Base-by-base conservation (phyloP, 805 yeast genomes). In the Candida tammaniensis region DNA sequence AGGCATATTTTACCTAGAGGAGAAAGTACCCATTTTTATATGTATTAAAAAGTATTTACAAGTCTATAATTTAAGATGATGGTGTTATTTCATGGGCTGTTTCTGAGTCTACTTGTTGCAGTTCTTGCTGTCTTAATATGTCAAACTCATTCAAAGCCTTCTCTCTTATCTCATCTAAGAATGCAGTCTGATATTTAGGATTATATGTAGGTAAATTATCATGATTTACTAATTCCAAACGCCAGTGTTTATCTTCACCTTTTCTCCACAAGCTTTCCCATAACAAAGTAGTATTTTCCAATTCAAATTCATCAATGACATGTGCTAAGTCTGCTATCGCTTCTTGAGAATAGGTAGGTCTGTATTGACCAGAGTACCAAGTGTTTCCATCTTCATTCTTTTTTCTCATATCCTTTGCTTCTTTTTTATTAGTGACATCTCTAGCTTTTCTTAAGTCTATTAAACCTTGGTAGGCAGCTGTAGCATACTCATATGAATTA, bases 211-310 rank as follows among this genome's bases (percentile, higher is more conserved):
- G 81, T 46, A 86, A 59, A 39, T 63, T 59, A n/a, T 69, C 69
- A 61, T 86, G 95, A 42, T 71, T 61, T 11, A 80, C 80, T 34
- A 76, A 56, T 7, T 71, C 72, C 2, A 42, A 46, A 35, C 74
- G 64, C 97, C 97, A 88, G 57, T 81, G 71, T 43, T 69, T 63
- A 30, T 75, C 80, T 33, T 78, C 88, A 30, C 98, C 98, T 61
- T 78, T 78, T 58, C 95, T 75, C 94, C 95, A 88, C 34, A 76
- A 66, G 46, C 79, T 78, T 49, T 87, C 96, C 98, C 98, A 89
- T 48, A 68, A 72, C 16, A 87, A 66, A 28, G 65, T 74, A 24
- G 81, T 66, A 44, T 66, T 42, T 22, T 56, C 65, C 47, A 67
- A 58, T 31, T 67, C 68, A 42, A 80, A 68, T 41, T 79, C 82